phyloP scores from a whole-genome alignment of 2,329 filamentous ascomycete species.

The Epichloe glyceriae region DNA sequence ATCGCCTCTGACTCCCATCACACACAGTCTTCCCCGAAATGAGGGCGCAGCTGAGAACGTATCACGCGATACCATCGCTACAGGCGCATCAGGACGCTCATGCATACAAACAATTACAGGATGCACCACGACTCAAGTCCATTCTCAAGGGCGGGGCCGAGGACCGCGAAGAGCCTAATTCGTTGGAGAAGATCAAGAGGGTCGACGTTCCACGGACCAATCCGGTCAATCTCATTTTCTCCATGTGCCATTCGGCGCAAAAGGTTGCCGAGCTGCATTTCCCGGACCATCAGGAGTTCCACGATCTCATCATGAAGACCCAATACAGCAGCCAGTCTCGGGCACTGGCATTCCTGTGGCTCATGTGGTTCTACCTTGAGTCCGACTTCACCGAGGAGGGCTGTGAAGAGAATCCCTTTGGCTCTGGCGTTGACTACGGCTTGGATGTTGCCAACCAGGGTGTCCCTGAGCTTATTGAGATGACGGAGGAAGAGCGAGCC shows the following conservation, averaged over 20 bases:
- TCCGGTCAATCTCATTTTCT: conserved; percentile 92
- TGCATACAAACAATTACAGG: conserved; percentile 95
- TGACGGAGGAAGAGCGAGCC: conserved; percentile 52
- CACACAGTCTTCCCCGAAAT: conserved; percentile 89
- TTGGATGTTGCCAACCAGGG: conserved; percentile 54
- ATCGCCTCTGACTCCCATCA: not conserved
- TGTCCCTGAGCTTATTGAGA: conserved; percentile 51
- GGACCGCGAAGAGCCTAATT: conserved; percentile 70
- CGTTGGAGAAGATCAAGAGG: conserved; percentile 69
- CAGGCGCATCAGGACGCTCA: conserved; percentile 92
- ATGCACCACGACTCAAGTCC: conserved; percentile 89
- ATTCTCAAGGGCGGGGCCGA: conserved; percentile 95
- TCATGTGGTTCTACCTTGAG: conserved; percentile 99
- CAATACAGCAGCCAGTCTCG: conserved; percentile 71
- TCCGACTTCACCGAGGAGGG: conserved; percentile 86
- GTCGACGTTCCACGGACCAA: conserved; percentile 63
- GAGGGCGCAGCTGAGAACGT: conserved; percentile 92
- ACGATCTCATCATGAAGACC: conserved; percentile 88
- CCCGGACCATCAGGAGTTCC: conserved; percentile 73
- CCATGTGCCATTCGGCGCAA: conserved; percentile 77
- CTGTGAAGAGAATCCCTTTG: conserved; percentile 84
- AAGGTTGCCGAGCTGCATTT: conserved; percentile 94
- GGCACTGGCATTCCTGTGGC: conserved; percentile 82
- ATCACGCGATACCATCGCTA: conserved; percentile 92
- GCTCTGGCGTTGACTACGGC: conserved; percentile 53